phyloP scores from a whole-genome alignment of 2,329 filamentous ascomycete species.

The Penicillium sp. region DNA sequence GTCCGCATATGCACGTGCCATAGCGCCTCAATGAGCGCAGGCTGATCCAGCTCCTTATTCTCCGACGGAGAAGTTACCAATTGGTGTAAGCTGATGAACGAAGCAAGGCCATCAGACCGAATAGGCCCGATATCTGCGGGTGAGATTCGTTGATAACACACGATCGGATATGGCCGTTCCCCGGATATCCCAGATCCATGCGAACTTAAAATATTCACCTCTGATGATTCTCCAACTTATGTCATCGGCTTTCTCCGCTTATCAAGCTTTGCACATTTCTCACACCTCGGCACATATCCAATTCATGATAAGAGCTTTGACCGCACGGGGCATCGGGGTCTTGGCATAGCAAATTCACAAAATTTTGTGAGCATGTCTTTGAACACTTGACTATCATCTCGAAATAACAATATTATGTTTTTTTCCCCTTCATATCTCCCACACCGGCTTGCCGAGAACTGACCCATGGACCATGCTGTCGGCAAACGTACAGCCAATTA shows the following conservation, averaged over 20 bases:
- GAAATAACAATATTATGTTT: not conserved
- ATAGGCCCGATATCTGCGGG: not conserved
- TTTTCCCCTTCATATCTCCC: not conserved
- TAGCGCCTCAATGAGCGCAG: not conserved
- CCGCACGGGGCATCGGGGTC: not conserved
- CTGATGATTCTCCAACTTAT: not conserved
- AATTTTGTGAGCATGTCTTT: not conserved
- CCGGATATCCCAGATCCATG: not conserved
- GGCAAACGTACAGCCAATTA: constrained; percentile 16
- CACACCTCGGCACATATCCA: not conserved
- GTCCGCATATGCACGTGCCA: not conserved
- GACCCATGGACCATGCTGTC: constrained; percentile 10
- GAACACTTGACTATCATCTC: not conserved
- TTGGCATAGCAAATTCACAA: constrained; percentile 5
- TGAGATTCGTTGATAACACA: not conserved
- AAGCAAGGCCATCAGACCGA: not conserved
- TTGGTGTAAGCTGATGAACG: not conserved
- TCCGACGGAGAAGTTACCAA: not conserved
- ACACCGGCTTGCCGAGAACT: constrained; percentile 9
- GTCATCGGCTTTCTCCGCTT: constrained; percentile 11
- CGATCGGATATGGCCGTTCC: constrained; percentile 6
- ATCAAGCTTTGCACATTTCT: constrained; percentile 4
- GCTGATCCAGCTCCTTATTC: not conserved
- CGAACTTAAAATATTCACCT: not conserved
- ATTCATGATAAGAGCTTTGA: constrained; percentile 7